Evolutionary conservation across 1,139 yeast species (phyloP).

Genomic region (Blastobotrys elegans): DNA sequence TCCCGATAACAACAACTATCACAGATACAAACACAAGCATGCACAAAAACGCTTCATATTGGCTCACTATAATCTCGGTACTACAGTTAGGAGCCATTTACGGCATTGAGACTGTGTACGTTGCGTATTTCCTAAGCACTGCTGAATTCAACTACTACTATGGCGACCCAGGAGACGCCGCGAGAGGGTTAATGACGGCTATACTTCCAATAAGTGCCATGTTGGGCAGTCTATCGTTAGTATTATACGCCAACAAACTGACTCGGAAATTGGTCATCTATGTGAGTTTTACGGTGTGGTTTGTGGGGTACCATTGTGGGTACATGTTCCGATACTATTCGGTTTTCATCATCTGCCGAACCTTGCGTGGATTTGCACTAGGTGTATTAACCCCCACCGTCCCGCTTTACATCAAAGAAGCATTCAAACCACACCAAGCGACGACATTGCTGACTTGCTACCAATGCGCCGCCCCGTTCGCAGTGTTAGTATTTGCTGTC

Average conservation of each 20-base stretch:
- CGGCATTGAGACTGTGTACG: slow-evolving; percentile 68
- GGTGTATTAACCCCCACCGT: slow-evolving; percentile 61
- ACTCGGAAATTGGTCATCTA: slow-evolving; percentile 14
- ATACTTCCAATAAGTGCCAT: slow-evolving; percentile 42
- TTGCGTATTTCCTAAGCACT: slow-evolving; percentile 55
- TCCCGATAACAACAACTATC: too few relatives aligned
- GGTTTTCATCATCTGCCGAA: slow-evolving; percentile 46
- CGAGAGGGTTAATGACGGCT: slow-evolving; percentile 41
- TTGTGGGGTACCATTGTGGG: slow-evolving; percentile 12
- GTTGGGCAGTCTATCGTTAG: slow-evolving; percentile 21
- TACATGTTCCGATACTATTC: slow-evolving; percentile 10
- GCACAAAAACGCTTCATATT: too few relatives aligned
- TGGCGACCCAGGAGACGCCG: slow-evolving; percentile 38
- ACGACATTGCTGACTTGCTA: slow-evolving; percentile 56
- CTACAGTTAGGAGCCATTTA: slow-evolving; percentile 42
- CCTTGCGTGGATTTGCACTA: slow-evolving; percentile 55
- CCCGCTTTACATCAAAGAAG: slow-evolving; percentile 60
- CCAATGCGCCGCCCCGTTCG: slow-evolving; percentile 61
- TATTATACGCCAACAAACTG: slow-evolving; percentile 10
- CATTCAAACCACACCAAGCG: slow-evolving; percentile 47
- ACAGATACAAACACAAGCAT: too few relatives aligned
- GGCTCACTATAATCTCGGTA: slow-evolving; percentile 43
- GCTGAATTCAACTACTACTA: slow-evolving; percentile 43
- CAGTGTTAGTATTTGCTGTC: slow-evolving; percentile 37
- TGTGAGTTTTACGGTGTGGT: slow-evolving; percentile 14